These are phyloP conservation scores for Erythrobasidium hasegawianum DNA, from an alignment of 1,284 basidiomycete genomes.

Conservation along the genomic window DNA sequence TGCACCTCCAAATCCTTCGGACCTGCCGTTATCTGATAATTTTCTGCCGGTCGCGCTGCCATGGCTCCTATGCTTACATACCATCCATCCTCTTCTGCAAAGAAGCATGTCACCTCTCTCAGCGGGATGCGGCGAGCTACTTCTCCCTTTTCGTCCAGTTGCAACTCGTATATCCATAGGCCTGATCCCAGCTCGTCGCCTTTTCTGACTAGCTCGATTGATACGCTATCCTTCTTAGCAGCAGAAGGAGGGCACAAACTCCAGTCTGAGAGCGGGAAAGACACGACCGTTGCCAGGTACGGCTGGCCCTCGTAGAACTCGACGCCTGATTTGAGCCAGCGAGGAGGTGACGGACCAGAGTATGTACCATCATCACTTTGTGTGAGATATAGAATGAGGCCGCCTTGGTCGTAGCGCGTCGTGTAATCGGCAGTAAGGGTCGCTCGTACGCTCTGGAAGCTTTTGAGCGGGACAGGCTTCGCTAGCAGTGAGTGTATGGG, in stretches of 20 bases:
- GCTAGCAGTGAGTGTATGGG: not conserved
- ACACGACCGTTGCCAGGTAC: slow-evolving; percentile 16
- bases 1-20: not conserved
- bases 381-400: slow-evolving; percentile 13
- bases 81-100: slow-evolving; percentile 19
- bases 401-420: slow-evolving; percentile 25
- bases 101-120: slow-evolving; percentile 18
- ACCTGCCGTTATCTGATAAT: not conserved
- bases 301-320: slow-evolving; percentile 24
- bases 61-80: slow-evolving; percentile 9
- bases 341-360: too few species aligned
- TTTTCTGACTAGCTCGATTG: slow-evolving; percentile 16
- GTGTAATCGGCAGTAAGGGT: slow-evolving; percentile 11
- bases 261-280: slow-evolving; percentile 5
- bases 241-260: not conserved
- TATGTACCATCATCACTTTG: not conserved
- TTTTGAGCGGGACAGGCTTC: slow-evolving; percentile 3
- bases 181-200: slow-evolving; percentile 18
- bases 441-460: slow-evolving; percentile 9
- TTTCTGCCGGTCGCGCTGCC: slow-evolving; percentile 10
- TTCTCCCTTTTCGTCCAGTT: not conserved
- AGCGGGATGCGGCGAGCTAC: not conserved
- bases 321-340: slow-evolving; percentile 25
- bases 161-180: slow-evolving; percentile 16
- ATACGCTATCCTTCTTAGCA: not conserved